Percentiles rank a stretch among this genome's conserved stretches.
Evolutionary conservation across 345 rosid species (phyloP).

Genomic region (Rhodamnia argentea): DNA sequence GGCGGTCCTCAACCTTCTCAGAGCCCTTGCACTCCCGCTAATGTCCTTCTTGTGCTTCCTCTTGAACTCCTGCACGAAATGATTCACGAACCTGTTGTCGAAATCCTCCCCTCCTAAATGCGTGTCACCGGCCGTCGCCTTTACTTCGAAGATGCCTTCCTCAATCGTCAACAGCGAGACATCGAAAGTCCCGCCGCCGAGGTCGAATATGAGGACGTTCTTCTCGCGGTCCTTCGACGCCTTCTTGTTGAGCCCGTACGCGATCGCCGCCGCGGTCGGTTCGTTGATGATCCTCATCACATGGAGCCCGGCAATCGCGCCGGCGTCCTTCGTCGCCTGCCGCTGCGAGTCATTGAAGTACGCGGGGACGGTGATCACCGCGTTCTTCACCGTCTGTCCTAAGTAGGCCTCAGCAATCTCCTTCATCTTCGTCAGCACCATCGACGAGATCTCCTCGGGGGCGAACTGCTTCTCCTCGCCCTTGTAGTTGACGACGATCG

Average conservation of each 20-base stretch:
- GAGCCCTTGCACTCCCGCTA: slow-evolving; percentile 9
- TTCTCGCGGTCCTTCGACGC: slow-evolving; percentile 1
- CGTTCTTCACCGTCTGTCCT: slow-evolving; percentile 4
- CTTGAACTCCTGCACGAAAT: slow-evolving; percentile 13
- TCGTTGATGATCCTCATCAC: slow-evolving; percentile 14
- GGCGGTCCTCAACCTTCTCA: slow-evolving; percentile 11
- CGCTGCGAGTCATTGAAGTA: slow-evolving; percentile 16
- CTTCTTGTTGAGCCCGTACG: slow-evolving; percentile 15
- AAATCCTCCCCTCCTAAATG: slow-evolving; percentile 16
- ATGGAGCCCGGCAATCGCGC: slow-evolving; percentile 4
- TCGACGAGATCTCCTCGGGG: slow-evolving; percentile 11
- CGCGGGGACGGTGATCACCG: slow-evolving; percentile 16
- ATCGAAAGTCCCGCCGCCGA: slow-evolving; percentile 17
- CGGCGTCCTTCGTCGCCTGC: slow-evolving; percentile 14
- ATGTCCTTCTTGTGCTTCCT: slow-evolving; percentile 13
- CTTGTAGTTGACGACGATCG: slow-evolving; percentile 7
- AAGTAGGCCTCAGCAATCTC: slow-evolving; percentile 9
- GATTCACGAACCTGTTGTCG: slow-evolving; percentile 11
- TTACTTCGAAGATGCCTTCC: slow-evolving; percentile 18
- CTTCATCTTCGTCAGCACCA: slow-evolving; percentile 12
- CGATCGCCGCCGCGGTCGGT: slow-evolving; percentile 17
- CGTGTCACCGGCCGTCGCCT: slow-evolving; percentile 21
- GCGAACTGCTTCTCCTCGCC: slow-evolving; percentile 13
- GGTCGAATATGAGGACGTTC: slow-evolving; percentile 12
- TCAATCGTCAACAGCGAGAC: slow-evolving; percentile 10